Evolutionary conservation across 768 basidiomycete species (phyloP), one percentile per base, ranked within the genome.

Genomic region (Serpula lacrymans): DNA sequence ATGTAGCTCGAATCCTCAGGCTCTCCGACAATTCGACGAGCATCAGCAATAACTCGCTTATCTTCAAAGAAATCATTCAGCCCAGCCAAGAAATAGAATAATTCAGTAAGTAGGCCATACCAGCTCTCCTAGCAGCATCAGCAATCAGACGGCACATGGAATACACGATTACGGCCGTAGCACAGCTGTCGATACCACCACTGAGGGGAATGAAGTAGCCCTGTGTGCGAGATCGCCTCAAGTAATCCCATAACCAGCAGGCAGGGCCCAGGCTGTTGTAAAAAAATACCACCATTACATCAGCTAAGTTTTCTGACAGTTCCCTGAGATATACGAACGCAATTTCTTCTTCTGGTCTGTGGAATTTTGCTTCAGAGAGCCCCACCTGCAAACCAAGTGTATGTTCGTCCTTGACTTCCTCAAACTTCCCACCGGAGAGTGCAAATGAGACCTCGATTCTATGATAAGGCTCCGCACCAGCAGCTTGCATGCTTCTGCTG

Each of bases 221-320:
- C 49, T 92, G 88, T 0, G 86, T 91, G 7, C 89, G 74, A 5
- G 95, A 98, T 31, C 96, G 81, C 26, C 96, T 77, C 22, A 99
- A 79, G 56, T 98, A 99, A 59, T 99, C 96, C 96, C 96, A 99
- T n/a, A 99, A 72, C 96, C 96, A 99, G 57, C 96, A 98, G 12
- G 95, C 96, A 6, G 96, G 96, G 4, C 96, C 96, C 2, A 98
- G 69, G 2, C 95, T 97, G 47, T 20, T 33, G 9, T 5, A 13
- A 13, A 30, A 20, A 18, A 37, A 14, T n/a, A 34, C 14, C 9
- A 14, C n/a, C n/a, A n/a, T n/a, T n/a, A n/a, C n/a, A n/a, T 45
- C 14, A 51, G 34, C 30, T 22, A 22, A 28, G 1, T 10, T 1
- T 10, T 23, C 16, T 16, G 21, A 32, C 3, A 5, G 26, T 10